Percentiles rank a stretch among this genome's conserved stretches.
Evolutionary conservation across 2,329 filamentous ascomycete genomes (phyloP).

Genomic region (Colletotrichum orbiculare): DNA sequence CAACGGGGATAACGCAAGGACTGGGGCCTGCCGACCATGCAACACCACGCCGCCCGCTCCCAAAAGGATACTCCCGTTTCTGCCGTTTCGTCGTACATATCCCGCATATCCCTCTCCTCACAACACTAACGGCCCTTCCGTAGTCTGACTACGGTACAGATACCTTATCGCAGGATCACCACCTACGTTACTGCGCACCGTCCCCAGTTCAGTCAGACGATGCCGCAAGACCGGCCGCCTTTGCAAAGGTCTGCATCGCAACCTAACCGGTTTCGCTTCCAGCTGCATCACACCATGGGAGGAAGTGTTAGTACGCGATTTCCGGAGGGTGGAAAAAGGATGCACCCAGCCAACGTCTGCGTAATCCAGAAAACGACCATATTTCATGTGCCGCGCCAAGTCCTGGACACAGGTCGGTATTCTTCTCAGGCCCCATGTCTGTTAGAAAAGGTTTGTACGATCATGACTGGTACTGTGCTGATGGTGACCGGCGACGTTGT

Average conservation of each 20-base stretch:
- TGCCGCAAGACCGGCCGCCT: slow-evolving; percentile 8
- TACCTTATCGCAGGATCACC: slow-evolving; percentile 22
- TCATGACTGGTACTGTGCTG: too few species aligned
- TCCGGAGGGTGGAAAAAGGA: too few species aligned
- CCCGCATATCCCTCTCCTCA: slow-evolving; percentile 33
- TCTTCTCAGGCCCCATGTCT: too few species aligned
- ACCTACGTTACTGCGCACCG: slow-evolving; percentile 17
- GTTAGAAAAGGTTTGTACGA: too few species aligned
- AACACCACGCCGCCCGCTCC: slow-evolving; percentile 36
- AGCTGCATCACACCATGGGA: slow-evolving; percentile 29
- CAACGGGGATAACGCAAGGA: slow-evolving; percentile 31
- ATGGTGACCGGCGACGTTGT: too few species aligned
- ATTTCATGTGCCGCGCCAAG: too few species aligned
- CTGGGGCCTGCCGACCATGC: slow-evolving; percentile 35
- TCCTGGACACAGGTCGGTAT: too few species aligned
- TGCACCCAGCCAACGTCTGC: too few species aligned
- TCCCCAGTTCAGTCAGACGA: not conserved
- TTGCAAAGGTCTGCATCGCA: slow-evolving; percentile 12
- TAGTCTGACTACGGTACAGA: not conserved
- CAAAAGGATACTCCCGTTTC: slow-evolving; percentile 39
- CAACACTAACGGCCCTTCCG: slow-evolving; percentile 26
- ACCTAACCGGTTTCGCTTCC: slow-evolving; percentile 28
- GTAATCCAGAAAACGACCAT: too few species aligned
- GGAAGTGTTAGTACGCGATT: slow-evolving; percentile 16
- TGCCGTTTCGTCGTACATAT: slow-evolving; percentile 35